These are phyloP conservation scores for Agrocybe praecox DNA, from an alignment of 768 basidiomycete species.

Conservation along the genomic window DNA sequence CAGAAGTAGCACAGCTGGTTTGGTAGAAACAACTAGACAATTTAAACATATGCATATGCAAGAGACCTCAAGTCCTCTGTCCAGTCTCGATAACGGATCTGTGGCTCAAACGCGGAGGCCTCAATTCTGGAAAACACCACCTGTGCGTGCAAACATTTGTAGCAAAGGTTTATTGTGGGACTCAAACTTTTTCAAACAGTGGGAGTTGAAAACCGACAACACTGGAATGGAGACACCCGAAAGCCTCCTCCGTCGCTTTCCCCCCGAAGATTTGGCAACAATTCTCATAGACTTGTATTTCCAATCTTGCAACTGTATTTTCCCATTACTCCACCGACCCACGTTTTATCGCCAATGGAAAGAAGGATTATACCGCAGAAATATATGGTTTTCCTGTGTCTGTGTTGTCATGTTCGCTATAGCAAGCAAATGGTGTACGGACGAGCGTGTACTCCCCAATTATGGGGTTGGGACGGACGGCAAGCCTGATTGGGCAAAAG, in stretches of 20 bases:
- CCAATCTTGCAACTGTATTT: constrained; percentile 52
- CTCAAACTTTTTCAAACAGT: constrained; percentile 38
- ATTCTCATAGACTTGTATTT: constrained; percentile 74
- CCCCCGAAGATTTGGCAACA: constrained; percentile 60
- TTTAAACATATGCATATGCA: constrained; percentile 53
- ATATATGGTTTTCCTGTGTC: constrained; percentile 62
- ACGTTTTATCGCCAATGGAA: constrained; percentile 68
- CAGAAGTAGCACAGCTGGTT: constrained; percentile 57
- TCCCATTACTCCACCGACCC: constrained; percentile 72
- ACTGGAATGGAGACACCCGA: constrained; percentile 31
- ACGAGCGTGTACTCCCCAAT: constrained; percentile 54
- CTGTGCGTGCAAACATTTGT: constrained; percentile 36
- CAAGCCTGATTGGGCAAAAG: constrained; percentile 48
- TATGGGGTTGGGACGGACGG: constrained; percentile 24
- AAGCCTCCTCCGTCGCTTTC: constrained; percentile 49
- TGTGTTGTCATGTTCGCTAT: constrained; percentile 70
- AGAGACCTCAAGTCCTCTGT: constrained; percentile 24
- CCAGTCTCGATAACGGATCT: constrained; percentile 21
- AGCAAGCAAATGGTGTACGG: constrained; percentile 66
- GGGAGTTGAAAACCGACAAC: constrained; percentile 61
- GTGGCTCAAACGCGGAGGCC: constrained; percentile 36
- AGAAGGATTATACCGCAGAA: constrained; percentile 51
- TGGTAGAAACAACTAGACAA: constrained; percentile 55
- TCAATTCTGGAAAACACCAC: constrained; percentile 60
- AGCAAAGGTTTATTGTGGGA: constrained; percentile 1